These are phyloP conservation scores for Ophiocordyceps camponoti-floridani DNA, from an alignment of 2,329 filamentous ascomycete species.

Conservation along the genomic window DNA sequence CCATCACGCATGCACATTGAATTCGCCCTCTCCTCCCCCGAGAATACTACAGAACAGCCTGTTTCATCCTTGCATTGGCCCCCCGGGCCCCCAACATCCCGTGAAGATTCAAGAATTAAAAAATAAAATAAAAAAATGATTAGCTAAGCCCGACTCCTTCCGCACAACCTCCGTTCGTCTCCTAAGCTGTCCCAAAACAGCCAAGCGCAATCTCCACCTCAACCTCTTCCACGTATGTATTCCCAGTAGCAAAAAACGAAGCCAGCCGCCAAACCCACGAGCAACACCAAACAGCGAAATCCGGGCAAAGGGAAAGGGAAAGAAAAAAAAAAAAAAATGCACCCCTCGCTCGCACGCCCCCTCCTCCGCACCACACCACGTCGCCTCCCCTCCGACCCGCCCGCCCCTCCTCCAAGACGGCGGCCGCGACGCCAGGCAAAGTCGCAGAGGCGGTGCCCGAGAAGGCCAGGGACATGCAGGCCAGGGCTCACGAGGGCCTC, in stretches of 20 bases:
- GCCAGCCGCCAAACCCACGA: no score
- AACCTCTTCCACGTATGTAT: no score
- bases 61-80: no score
- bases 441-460: constrained; percentile 21
- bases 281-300: neutral
- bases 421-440: constrained; percentile 28
- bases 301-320: neutral
- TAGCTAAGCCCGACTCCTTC: neutral
- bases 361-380: constrained; percentile 26
- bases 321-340: constrained; percentile 2
- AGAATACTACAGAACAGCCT: no score
- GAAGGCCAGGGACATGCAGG: constrained; percentile 25
- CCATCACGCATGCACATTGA: no score
- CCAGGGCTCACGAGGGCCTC: constrained; percentile 67
- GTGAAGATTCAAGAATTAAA: no score
- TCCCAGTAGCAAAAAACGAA: no score
- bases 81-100: no score
- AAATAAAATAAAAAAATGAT: no score
- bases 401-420: no score
- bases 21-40: no score
- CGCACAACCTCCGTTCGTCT: neutral
- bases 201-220: neutral
- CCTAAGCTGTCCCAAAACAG: neutral
- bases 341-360: constrained; percentile 21
- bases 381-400: no score